Base-by-base conservation (phyloP, 2,329 filamentous ascomycete genomes). In the Fusarium duplospermum region DNA sequence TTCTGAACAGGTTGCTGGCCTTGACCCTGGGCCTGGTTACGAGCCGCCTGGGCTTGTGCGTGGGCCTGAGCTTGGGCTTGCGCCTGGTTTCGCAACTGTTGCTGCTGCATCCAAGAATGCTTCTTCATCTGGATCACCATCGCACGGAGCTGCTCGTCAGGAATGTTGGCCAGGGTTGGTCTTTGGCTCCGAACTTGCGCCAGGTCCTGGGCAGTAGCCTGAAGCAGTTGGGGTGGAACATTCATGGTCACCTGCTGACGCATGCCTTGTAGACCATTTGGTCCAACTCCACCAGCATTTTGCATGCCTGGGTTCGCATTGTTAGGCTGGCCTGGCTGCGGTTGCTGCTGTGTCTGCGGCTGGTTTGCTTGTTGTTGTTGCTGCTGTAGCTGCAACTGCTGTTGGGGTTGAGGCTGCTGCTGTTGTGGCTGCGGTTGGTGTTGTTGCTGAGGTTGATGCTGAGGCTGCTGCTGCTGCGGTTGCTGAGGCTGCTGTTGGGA, bases 31-130 rank as follows among this genome's bases (percentile, higher is more conserved):
- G 79, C 83, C 45, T 84, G 68, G 10, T 42, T 67, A 3, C 75
- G 83, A 18, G 79, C 80, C 16, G 81, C 80, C 67, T 80, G 82
- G 31, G 76, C 82, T 73, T 81, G 83, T 18, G 81, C 80, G 65
- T 80, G 82, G 35, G 76, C 82, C 73, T 81, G 83, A 4, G 81
- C 80, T 58, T 83, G 82, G 2, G 79, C 80, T 64, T 78, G 83
- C n/a, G 78, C 82, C 71, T 88, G 78, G n/a, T 74, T 64, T 54
- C 75, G 77, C 62, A 79, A 69, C 33, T 81, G 80, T 20, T 80
- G 74, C 38, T 81, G 80, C 45, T 81, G 72, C 31, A 77, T 22
- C 81, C 79, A 84, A 8, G 63, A 60, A 10, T 72, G 70, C 64
- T 76, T 80, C 80, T 83, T 84, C 75, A 83, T 80, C 22, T 77